Percentiles rank a stretch among this genome's conserved stretches.
These are phyloP conservation scores for Emergomyces orientalis DNA, from an alignment of 2,329 filamentous ascomycete species.

Conservation along the genomic window DNA sequence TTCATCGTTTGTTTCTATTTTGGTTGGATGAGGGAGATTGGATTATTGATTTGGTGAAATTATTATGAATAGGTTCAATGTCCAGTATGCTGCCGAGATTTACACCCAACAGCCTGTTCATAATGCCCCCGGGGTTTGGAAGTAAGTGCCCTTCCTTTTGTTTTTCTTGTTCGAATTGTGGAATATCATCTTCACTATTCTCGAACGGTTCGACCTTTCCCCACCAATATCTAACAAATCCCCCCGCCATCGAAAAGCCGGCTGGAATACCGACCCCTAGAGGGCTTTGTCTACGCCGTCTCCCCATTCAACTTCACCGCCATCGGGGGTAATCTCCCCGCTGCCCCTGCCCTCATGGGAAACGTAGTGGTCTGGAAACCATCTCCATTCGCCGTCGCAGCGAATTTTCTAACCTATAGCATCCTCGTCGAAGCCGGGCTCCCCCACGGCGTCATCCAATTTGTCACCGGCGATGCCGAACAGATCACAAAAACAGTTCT, in stretches of 20 bases:
- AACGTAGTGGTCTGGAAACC: slow-evolving; percentile 98
- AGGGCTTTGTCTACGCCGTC: slow-evolving; percentile 92
- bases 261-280: slow-evolving; percentile 77
- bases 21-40: neutral
- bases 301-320: slow-evolving; percentile 97
- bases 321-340: slow-evolving; percentile 78
- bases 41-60: neutral
- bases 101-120: slow-evolving; percentile 80
- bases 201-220: neutral
- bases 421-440: slow-evolving; percentile 87
- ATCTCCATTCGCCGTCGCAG: slow-evolving; percentile 79
- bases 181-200: neutral
- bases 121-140: slow-evolving; percentile 79
- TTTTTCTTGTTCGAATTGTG: neutral
- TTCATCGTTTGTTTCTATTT: neutral
- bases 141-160: slow-evolving; percentile 38
- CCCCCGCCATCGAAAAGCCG: slow-evolving; percentile 38
- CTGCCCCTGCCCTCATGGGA: slow-evolving; percentile 75
- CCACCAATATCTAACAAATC: neutral
- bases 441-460: slow-evolving; percentile 83
- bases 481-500: slow-evolving; percentile 72
- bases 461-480: slow-evolving; percentile 78
- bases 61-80: slow-evolving; percentile 57
- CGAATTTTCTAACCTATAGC: slow-evolving; percentile 82
- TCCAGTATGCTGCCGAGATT: slow-evolving; percentile 84